phyloP scores from a whole-genome alignment of 1,139 yeast species.

The Torulaspora globosa region DNA sequence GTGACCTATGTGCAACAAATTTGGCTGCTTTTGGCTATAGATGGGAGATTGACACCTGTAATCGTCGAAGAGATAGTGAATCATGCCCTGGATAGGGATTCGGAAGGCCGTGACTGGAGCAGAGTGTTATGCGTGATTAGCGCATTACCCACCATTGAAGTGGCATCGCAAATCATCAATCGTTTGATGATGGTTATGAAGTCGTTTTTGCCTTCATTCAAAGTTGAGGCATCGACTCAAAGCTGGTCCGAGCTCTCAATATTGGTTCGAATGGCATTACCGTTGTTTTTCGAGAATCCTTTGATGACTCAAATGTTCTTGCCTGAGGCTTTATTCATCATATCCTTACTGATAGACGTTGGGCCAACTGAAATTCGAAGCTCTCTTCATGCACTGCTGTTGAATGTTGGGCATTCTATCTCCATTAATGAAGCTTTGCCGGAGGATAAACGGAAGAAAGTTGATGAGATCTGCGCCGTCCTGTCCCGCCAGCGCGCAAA shows the following conservation, averaged over 20 bases:
- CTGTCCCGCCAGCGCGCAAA: slow-evolving; percentile 70
- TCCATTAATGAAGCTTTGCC: slow-evolving; percentile 55
- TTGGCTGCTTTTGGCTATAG: slow-evolving; percentile 68
- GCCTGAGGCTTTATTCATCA: slow-evolving; percentile 68
- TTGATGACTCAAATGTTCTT: slow-evolving; percentile 61
- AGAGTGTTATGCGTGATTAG: slow-evolving; percentile 59
- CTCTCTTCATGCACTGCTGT: slow-evolving; percentile 60
- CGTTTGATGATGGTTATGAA: slow-evolving; percentile 47
- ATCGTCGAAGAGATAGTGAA: slow-evolving; percentile 70
- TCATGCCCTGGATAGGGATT: slow-evolving; percentile 70
- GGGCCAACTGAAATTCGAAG: slow-evolving; percentile 66
- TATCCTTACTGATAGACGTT: slow-evolving; percentile 68
- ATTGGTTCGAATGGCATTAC: slow-evolving; percentile 60
- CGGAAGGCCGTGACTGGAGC: slow-evolving; percentile 67
- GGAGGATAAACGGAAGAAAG: slow-evolving; percentile 41
- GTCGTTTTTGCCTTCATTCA: slow-evolving; percentile 46
- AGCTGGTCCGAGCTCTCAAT: slow-evolving; percentile 72
- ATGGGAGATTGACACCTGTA: slow-evolving; percentile 53
- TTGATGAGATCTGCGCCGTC: slow-evolving; percentile 53
- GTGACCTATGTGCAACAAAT: slow-evolving; percentile 53
- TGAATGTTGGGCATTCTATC: slow-evolving; percentile 71
- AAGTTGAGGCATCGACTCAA: slow-evolving; percentile 52
- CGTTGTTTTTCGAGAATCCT: slow-evolving; percentile 69
- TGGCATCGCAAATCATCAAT: slow-evolving; percentile 62
- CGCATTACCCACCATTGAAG: slow-evolving; percentile 63